Percentiles rank a stretch among this genome's conserved stretches.
Conservation (phyloP, 305 asterid genomes). For the Fraxinus velutina region DNA sequence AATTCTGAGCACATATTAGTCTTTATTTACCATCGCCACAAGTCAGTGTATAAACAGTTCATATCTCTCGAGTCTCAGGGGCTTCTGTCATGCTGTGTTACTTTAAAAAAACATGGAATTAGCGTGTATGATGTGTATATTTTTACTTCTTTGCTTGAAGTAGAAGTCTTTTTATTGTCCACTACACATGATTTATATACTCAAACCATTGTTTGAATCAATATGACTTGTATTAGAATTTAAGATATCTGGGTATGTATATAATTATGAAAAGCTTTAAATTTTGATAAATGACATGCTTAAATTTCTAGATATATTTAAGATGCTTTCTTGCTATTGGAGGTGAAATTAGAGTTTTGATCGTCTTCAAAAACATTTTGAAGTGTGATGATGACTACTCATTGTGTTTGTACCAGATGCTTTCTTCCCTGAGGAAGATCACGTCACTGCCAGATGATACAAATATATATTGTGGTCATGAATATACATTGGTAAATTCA, state of each 20-base stretch:
- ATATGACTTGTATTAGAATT: neutral
- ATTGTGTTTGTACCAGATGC: slow-evolving; percentile 56
- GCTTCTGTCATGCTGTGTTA: neutral
- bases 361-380: neutral
- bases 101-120: neutral
- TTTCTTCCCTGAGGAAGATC: slow-evolving; percentile 69
- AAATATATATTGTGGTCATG: slow-evolving; percentile 83
- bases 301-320: neutral
- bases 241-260: neutral
- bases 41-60: neutral
- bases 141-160: neutral
- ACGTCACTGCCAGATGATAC: slow-evolving; percentile 76
- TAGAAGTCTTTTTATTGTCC: neutral
- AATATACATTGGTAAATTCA: slow-evolving; percentile 70
- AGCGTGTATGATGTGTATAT: neutral
- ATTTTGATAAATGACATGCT: neutral
- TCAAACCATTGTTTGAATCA: neutral
- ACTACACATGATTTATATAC: neutral
- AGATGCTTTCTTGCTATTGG: neutral
- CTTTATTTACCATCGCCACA: neutral
- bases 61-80: neutral
- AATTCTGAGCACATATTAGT: neutral
- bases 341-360: neutral
- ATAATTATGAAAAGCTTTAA: neutral
- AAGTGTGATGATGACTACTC: neutral